These are phyloP conservation scores for Pholiota molesta DNA, from an alignment of 768 basidiomycete genomes.

Conservation along the genomic window DNA sequence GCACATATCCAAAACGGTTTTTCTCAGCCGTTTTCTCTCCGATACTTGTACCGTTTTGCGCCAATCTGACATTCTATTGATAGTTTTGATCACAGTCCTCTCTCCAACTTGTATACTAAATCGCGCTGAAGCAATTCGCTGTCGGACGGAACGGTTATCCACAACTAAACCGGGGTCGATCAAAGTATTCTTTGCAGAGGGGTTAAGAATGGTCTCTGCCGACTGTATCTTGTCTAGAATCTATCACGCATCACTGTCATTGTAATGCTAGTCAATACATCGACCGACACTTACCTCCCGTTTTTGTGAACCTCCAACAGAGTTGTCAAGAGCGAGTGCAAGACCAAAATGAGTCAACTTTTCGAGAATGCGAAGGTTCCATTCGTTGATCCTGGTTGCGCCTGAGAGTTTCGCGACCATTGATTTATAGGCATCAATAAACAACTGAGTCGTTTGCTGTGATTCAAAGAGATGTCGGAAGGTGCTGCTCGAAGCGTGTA, in stretches of 20 bases:
- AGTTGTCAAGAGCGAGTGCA: constrained; percentile 65
- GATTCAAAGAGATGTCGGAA: constrained; percentile 79
- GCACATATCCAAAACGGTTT: constrained; percentile 74
- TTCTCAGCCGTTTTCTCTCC: constrained; percentile 73
- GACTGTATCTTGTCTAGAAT: constrained; percentile 63
- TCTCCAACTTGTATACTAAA: constrained; percentile 69
- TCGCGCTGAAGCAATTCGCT: constrained; percentile 56
- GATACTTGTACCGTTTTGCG: constrained; percentile 65
- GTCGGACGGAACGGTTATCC: constrained; percentile 53
- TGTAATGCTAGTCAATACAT: constrained; percentile 3
- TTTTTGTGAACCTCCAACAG: constrained; percentile 67
- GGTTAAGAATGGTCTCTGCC: constrained; percentile 56
- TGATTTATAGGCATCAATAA: constrained; percentile 63
- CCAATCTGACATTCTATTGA: constrained; percentile 72
- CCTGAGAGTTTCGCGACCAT: constrained; percentile 50
- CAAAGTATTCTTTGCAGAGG: constrained; percentile 44
- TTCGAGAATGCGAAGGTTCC: constrained; percentile 59
- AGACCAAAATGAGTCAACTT: constrained; percentile 73
- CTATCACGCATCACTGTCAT: constrained; percentile 20
- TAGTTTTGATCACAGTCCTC: constrained; percentile 62
- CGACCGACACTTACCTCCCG: constrained; percentile 54
- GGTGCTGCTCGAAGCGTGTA: constrained; percentile 64
- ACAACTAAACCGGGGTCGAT: constrained; percentile 59
- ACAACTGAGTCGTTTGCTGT: constrained; percentile 66
- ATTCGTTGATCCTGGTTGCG: constrained; percentile 41